Percentiles rank a stretch among this genome's conserved stretches.
Conservation (phyloP, 768 basidiomycete species). For the Calocybe gangraenosa region DNA sequence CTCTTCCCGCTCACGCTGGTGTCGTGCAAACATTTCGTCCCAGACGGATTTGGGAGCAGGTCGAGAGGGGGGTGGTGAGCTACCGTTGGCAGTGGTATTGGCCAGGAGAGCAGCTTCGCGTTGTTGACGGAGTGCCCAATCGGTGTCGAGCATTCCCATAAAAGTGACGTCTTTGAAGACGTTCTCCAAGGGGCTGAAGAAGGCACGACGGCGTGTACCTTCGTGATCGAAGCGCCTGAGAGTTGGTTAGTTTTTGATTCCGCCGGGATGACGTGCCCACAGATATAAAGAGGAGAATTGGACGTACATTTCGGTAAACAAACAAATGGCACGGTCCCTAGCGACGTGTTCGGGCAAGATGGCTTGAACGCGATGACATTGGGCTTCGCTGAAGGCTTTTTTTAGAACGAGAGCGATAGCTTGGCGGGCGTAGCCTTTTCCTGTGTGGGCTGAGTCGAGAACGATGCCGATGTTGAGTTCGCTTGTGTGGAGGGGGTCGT, state of each 20-base stretch:
- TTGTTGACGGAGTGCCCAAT: conserved; percentile 40
- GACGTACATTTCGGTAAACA: conserved; percentile 44
- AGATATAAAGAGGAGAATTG: background rate
- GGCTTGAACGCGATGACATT: conserved; percentile 51
- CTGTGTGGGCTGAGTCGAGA: conserved; percentile 31
- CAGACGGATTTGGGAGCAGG: conserved; percentile 41
- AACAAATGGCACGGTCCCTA: conserved; percentile 37
- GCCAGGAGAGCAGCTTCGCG: too few relatives aligned
- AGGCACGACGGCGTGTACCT: conserved; percentile 54
- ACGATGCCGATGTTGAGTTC: conserved; percentile 59
- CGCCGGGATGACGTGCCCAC: background rate
- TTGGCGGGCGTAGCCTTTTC: conserved; percentile 40
- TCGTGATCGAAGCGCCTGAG: conserved; percentile 58
- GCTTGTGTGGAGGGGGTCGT: conserved; percentile 27
- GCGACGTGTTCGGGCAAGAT: conserved; percentile 41
- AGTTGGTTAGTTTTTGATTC: too few relatives aligned
- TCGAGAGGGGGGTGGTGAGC: conserved; percentile 10
- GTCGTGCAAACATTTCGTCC: conserved; percentile 60
- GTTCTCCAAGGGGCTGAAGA: conserved; percentile 37
- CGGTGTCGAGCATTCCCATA: conserved; percentile 57
- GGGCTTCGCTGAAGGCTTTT: conserved; percentile 40
- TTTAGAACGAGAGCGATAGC: conserved; percentile 41
- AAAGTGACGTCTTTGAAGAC: conserved; percentile 61
- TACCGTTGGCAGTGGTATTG: too few relatives aligned
- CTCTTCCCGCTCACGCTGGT: conserved; percentile 54